Evolutionary conservation across 306 rosid species (phyloP), one percentile per base, ranked within the genome.

Genomic region (Castanea crenata): DNA sequence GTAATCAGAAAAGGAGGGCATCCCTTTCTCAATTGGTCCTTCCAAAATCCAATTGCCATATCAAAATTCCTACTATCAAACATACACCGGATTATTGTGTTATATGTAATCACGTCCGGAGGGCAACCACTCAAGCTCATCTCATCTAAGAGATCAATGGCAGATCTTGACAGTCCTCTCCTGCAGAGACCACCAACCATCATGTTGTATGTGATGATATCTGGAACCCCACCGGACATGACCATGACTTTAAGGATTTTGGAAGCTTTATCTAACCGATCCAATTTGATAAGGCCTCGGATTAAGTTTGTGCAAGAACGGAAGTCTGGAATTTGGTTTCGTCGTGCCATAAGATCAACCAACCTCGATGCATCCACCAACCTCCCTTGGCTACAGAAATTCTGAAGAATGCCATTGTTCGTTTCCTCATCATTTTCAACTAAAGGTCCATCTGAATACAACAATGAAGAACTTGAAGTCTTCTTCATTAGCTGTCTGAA

Each of bases 121-220:
- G 93, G 85, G 90, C 97, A 94, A 64, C 98, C 98, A 83, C 95
- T 88, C 74, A 85, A 75, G 83, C 92, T 89, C 99, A 94, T 91
- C 55, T 89, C 88, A 34, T 89, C 95, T 83, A 91, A 74, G 71
- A 92, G 75, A 78, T 82, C 88, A 68, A 89, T 62, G 46, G 98
- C 97, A 76, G 88, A 83, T 67, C 82, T 77, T 68, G 92, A 59
- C 64, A 72, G 75, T 52, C 97, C 91, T 57, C 61, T 83, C 89
- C 64, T 92, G 81, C 99, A 92, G 44, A 87, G 83, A 76, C 91
- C 80, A 70, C 93, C 85, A 55, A 94, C 82, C 82, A 91, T 74
- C 92, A 90, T 87, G 91, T 94, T 94, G 85, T 78, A 91, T 0
- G 99, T 89, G 74, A 94, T 87, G 55, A 78, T 76, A 83, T 94